Evolutionary conservation across 179 eudicot species (phyloP), one percentile per base, ranked within the genome.

Genomic region (Actinidia chinensis): DNA sequence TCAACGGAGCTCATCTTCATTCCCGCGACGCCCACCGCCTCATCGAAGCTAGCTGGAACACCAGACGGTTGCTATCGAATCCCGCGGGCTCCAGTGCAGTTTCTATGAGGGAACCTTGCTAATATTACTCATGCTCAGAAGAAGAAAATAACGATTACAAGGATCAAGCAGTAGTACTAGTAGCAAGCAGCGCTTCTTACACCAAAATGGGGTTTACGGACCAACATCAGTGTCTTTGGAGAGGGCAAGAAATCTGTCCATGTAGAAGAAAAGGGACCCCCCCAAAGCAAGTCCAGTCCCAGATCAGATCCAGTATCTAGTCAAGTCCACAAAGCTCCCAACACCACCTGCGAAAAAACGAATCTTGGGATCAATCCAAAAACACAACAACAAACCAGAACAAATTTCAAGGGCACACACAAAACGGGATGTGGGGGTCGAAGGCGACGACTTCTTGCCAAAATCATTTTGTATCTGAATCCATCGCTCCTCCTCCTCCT

Each of bases 41-140:
- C 93, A 1, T 95, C 98, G 0, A 95, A 81, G 98, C 91, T 0
- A 91, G 97, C 78, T 91, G 95, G 98, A 95, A 90, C 73, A 95
- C 91, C 93, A 87, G 80, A 85, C 90, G 15, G 98, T 86, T 95
- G 46, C 78, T 91, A 15, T 71, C 84, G 40, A 90, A 91, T 55
- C 91, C 87, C 8, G 89, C 86, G 36, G 91, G 91, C 61, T 82
- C 87, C 5, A 46, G 66, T 28, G 82, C 86, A 1, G 80, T 87
- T 14, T 66, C 76, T 6, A 65, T 83, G 67, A 89, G 71, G 46
- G n/a, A 83, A 80, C 63, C 23, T 75, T 36, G 81, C 86, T 20
- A 15, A 52, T 36, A 22, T 43, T 46, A 63, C 72, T 55, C 64
- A 28, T 55, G 22, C 56, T 18, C 78, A 13, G 75, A 42, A 72